Base-by-base conservation (phyloP, 2,329 filamentous ascomycete species). In the Ambrosiella beaveri region DNA sequence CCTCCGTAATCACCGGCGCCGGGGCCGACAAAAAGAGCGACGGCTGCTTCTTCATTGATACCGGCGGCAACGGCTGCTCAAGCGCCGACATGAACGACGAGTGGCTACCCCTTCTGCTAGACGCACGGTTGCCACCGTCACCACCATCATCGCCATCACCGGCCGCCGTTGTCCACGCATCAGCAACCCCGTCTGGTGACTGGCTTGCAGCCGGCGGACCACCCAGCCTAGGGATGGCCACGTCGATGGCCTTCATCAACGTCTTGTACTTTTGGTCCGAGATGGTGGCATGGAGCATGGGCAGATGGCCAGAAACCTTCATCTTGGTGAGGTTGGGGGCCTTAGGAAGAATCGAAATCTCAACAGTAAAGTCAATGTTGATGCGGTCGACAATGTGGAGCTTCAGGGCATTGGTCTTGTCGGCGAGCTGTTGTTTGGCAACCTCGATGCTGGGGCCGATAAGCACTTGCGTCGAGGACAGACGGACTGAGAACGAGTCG, bases 191-290 rank as follows among this genome's bases (percentile, higher is more conserved):
- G 13, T 37, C 41, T 37, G 41, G 37, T 13, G 38, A 4, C 39
- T 12, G 27, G 7, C 7, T 7, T 17, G 41, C 39, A 12, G 39
- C 11, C 11, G 38, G 11, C 12, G 44, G 35, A 12, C 38, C 73
- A 13, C 75, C 73, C 35, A 97, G 84, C 61, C 86, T 90, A 1
- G 93, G 94, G 60, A 98, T 87, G 0, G 93, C 90, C 59, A 95
- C 89, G 61, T 98, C 91, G 62, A 98, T 91, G 49, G 98, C 76
- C 65, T 83, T 90, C 93, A 99, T 98, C 61, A 98, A 70, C 51
- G 82, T 90, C 73, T 97, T 98, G 74, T 98, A 98, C 68, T 98
- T 98, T 41, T 82, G 82, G 65, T 99, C 94, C 0, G 93, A 97
- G 41, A 94, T 84, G 0, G 86, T 87, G 9, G 87, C 93, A 68